Conservation (phyloP, 345 rosid species). For the Pistacia vera region DNA sequence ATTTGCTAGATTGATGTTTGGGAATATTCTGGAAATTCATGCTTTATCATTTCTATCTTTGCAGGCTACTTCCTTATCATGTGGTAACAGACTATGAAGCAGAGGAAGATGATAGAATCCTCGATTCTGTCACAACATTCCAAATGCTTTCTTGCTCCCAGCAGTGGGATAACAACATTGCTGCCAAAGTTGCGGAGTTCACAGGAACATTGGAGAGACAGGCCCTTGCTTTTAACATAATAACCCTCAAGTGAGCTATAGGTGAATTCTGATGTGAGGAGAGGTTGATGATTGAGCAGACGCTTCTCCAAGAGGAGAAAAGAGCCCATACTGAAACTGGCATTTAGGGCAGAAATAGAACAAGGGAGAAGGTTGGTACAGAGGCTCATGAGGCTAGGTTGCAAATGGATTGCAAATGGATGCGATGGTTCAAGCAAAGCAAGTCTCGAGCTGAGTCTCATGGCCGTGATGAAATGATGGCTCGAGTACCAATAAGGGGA, state of each 20-base stretch:
- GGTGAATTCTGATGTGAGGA: conserved; percentile 87
- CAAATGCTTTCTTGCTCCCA: conserved; percentile 77
- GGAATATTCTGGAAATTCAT: background rate
- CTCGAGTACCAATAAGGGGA: conserved; percentile 65
- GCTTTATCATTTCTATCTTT: conserved; percentile 21
- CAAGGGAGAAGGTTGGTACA: conserved; percentile 72
- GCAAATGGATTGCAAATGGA: conserved; percentile 78
- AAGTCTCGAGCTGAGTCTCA: conserved; percentile 67
- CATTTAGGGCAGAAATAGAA: conserved; percentile 61
- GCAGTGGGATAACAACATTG: conserved; percentile 90
- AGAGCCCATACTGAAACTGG: conserved; percentile 37
- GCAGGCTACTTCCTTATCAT: conserved; percentile 91
- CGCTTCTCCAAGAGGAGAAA: conserved; percentile 75
- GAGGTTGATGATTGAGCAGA: conserved; percentile 78
- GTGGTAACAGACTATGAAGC: conserved; percentile 97
- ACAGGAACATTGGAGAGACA: conserved; percentile 87
- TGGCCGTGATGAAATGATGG: conserved; percentile 64
- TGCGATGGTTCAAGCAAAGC: conserved; percentile 77
- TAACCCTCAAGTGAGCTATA: conserved; percentile 56
- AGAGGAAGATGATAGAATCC: conserved; percentile 89
- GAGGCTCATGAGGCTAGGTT: conserved; percentile 55
- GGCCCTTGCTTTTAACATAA: conserved; percentile 73
- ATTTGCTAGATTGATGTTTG: background rate
- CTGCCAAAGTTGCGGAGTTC: conserved; percentile 85
- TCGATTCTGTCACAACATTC: conserved; percentile 56